A percentile compares a stretch with the other conserved stretches of the same genome.
Conservation (phyloP, 768 basidiomycete species). For the Cytidiella melzeri region DNA sequence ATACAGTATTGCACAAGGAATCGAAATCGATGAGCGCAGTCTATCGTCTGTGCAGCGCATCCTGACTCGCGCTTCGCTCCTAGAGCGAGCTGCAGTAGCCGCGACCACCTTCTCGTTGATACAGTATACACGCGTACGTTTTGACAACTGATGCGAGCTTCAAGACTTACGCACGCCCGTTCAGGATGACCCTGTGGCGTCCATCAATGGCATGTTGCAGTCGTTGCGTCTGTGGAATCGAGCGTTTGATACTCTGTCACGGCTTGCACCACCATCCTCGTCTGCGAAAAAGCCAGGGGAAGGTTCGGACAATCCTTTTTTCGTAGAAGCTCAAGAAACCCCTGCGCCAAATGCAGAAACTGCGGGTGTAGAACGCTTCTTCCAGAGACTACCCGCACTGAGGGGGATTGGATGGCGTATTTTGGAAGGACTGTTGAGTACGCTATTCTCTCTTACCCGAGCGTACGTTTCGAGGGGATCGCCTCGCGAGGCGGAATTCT, state of each 20-base stretch:
- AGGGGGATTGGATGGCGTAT: constrained; percentile 72
- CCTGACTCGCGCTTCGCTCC: constrained; percentile 44
- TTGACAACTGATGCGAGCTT: too few species aligned
- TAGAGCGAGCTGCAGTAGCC: constrained; percentile 72
- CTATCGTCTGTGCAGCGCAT: constrained; percentile 52
- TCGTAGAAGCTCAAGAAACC: constrained; percentile 24
- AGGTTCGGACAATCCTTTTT: constrained; percentile 55
- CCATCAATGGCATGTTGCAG: constrained; percentile 56
- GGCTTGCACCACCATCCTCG: constrained; percentile 40
- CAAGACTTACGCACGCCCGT: neutral
- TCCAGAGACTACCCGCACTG: constrained; percentile 31
- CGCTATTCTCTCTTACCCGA: constrained; percentile 58
- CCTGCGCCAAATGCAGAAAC: constrained; percentile 1
- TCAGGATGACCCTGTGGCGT: constrained; percentile 56
- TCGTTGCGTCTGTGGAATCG: constrained; percentile 78
- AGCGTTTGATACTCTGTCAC: constrained; percentile 61
- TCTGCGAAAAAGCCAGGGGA: constrained; percentile 20
- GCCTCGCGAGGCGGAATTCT: constrained; percentile 79
- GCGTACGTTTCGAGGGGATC: constrained; percentile 73
- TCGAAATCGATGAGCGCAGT: constrained; percentile 39
- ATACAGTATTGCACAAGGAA: constrained; percentile 35
- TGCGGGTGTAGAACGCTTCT: constrained; percentile 13
- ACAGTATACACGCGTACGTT: constrained; percentile 56
- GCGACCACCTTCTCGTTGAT: constrained; percentile 63
- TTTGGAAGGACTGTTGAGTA: constrained; percentile 61